Base-by-base conservation (phyloP, 1,139 yeast species). In the Yamadazyma atlantica region DNA sequence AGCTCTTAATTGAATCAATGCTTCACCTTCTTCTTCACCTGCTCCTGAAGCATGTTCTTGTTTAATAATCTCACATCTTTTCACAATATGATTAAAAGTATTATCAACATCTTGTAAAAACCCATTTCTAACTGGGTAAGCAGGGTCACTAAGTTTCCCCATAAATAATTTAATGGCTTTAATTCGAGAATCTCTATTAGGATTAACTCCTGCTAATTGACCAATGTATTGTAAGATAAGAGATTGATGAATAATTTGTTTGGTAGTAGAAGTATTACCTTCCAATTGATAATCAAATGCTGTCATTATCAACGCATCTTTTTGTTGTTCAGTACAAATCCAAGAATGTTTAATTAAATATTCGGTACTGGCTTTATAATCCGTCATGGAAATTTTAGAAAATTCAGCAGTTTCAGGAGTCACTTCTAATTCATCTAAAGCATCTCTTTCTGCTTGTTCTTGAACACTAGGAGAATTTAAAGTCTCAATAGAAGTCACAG, bases 261-360 rank as follows among this genome's bases (percentile, higher is more conserved):
- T 74, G 1, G 90, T 79, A 11, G 61, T 57, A 4, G 48, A 43
- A 0, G 75, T 56, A 37, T 87, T 73, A 13, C 80, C 83, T 8
- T 73, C 78, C 43, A 90, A 71, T 57, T 89, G 89, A 38, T 73
- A 69, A 52, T 92, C 96, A 58, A 92, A 94, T 0, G 97, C 95
- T 18, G 84, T 82, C 96, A 92, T 90, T 56, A 90, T 70, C 42
- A 94, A 75, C 0, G 96, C 90, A 60, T 94, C 98, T 57, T 90
- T 89, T 57, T 92, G 97, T 43, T 80, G 81, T 49, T 85, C 90
- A 3, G 80, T 78, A 39, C 90, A 79, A 42, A 94, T 85, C 40
- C 73, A 69, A 23, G 87, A 78, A 58, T 89, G 86, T 40, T 63
- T 54, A 46, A 74, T 62, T 50, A 85, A 64, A 57, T 66, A 82